Conservation (phyloP, 2,329 filamentous ascomycete genomes). For the Ophiostoma quercus region DNA sequence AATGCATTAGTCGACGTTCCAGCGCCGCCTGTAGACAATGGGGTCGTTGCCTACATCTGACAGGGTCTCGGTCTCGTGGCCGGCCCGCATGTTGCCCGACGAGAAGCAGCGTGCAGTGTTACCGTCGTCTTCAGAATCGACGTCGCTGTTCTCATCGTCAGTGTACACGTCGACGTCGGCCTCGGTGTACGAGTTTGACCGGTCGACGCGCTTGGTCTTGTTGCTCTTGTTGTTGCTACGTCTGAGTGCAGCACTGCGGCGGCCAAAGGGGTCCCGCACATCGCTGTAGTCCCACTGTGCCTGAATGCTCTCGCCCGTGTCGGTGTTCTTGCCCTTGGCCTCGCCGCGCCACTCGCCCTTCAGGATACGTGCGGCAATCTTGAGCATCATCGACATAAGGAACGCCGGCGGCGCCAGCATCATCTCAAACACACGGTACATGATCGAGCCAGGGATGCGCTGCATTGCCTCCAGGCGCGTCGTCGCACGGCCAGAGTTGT, state of each 20-base stretch:
- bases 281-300: slow-evolving; percentile 61
- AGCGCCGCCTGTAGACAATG: slow-evolving; percentile 26
- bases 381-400: slow-evolving; percentile 71
- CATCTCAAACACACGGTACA: slow-evolving; percentile 71
- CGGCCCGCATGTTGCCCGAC: not conserved
- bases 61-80: slow-evolving; percentile 18
- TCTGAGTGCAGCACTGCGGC: not conserved
- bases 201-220: not conserved
- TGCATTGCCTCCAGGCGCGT: slow-evolving; percentile 43
- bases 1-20: slow-evolving; percentile 23
- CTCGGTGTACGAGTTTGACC: slow-evolving; percentile 20
- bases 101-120: slow-evolving; percentile 19
- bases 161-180: slow-evolving; percentile 25
- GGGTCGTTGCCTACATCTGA: slow-evolving; percentile 24
- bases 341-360: slow-evolving; percentile 58
- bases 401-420: slow-evolving; percentile 76
- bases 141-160: slow-evolving; percentile 22
- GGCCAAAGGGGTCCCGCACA: slow-evolving; percentile 33
- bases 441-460: slow-evolving; percentile 57
- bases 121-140: slow-evolving; percentile 18
- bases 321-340: slow-evolving; percentile 47
- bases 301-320: slow-evolving; percentile 49
- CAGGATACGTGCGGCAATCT: slow-evolving; percentile 71
- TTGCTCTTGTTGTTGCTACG: not conserved
- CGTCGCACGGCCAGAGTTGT: slow-evolving; percentile 31